Evolutionary conservation across 2,329 filamentous ascomycete genomes (phyloP), one percentile per base, ranked within the genome.

Genomic region (Penicillium sp.): DNA sequence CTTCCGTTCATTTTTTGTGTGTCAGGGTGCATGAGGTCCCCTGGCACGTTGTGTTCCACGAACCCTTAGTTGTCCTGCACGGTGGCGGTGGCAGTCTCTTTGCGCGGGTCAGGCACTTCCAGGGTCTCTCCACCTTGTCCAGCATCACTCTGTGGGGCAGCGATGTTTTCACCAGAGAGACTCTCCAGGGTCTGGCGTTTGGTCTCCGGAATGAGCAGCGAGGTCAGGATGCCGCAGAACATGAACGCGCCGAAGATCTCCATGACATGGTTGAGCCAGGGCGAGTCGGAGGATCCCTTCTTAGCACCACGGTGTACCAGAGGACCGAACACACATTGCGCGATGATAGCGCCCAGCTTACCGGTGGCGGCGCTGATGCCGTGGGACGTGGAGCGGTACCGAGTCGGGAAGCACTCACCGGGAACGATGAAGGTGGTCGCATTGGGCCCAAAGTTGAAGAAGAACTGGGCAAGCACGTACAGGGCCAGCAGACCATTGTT

Each of bases 161-260:
- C 14, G 18, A n/a, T 11, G 2, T 78, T 71, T 61, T 87, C 84
- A 7, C 82, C 83, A 1, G 81, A 76, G 11, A 88, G 68, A 48
- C 83, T 77, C 59, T 88, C 87, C 28, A 93, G 70, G 0, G 85
- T 87, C 61, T 80, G 74, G 1, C 83, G 76, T 69, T 84, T 88
- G 0, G 83, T 89, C 67, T 89, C 86, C 0, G 85, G 85, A 15
- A 90, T 81, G n/a, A 91, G 67, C 3, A 89, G 69, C 1, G 82
- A 81, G 2, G 80, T 79, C 32, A 87, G 65, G 32, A 79, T 77
- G 23, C 87, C 87, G 36, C 77, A 75, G 4, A 90, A 72, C 86
- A 89, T 90, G 71, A 91, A 89, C 7, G 87, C 72, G 0, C 84
- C 84, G 63, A 87, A 89, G 25, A 89, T 84, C 60, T 87, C 76